A percentile compares a stretch with the other conserved stretches of the same genome.
phyloP scores from a whole-genome alignment of 495 filamentous ascomycete genomes.

The Tricharina praecox region DNA sequence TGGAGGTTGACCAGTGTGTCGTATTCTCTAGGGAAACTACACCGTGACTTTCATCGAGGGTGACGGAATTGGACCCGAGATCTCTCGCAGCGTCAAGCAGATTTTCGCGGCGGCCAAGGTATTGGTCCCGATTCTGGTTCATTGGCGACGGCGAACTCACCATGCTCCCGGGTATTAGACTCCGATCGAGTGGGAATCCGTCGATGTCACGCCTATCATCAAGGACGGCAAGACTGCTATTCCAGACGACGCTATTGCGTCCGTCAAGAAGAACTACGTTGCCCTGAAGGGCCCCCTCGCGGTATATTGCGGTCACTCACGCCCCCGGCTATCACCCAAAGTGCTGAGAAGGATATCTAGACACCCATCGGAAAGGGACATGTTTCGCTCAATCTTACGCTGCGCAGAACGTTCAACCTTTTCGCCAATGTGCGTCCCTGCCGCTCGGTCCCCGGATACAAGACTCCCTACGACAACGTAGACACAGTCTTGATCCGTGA shows the following conservation, averaged over 20 bases:
- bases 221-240: conserved; percentile 90
- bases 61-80: conserved; percentile 96
- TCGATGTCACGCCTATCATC: conserved; percentile 82
- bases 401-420: conserved; percentile 97
- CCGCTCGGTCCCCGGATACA: conserved; percentile 88
- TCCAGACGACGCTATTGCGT: conserved; percentile 74
- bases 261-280: conserved; percentile 80
- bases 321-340: background rate
- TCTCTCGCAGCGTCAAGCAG: conserved; percentile 90
- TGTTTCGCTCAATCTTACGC: conserved; percentile 95
- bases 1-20: conserved; percentile 8
- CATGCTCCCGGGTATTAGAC: too few species aligned
- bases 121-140: conserved; percentile 21
- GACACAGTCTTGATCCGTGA: conserved; percentile 96
- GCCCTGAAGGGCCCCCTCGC: conserved; percentile 94
- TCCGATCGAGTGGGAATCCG: conserved; percentile 89
- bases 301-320: conserved; percentile 37
- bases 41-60: conserved; percentile 94
- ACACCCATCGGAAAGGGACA: conserved; percentile 97
- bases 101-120: conserved; percentile 93
- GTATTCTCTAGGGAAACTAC: conserved; percentile 60
- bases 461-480: conserved; percentile 96
- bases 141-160: too few species aligned
- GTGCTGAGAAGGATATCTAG: conserved; percentile 31
- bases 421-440: conserved; percentile 98